Evolutionary conservation across 2,329 filamentous ascomycete genomes (phyloP).

Genomic region (Penicillium sp.): DNA sequence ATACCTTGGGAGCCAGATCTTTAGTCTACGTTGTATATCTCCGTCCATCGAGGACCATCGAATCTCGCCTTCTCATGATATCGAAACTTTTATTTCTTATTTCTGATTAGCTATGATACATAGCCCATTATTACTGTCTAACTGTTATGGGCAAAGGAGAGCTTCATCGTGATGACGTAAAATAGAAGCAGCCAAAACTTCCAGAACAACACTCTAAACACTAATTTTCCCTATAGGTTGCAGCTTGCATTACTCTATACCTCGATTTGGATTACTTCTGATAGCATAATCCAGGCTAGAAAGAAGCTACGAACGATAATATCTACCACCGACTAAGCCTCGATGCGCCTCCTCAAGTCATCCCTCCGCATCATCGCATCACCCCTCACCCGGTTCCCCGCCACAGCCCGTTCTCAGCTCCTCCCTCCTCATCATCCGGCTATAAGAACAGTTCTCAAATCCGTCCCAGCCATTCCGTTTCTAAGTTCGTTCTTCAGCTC

Average conservation of each 20-base stretch:
- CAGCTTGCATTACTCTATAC: not conserved
- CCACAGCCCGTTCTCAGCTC: conserved; percentile 21
- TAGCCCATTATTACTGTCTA: not conserved
- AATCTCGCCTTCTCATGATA: not conserved
- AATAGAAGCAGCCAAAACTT: not conserved
- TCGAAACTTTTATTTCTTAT: too few relatives aligned
- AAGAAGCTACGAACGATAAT: not conserved
- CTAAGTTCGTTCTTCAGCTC: conserved; percentile 75
- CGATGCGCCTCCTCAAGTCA: conserved; percentile 32
- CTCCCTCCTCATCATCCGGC: conserved; percentile 33
- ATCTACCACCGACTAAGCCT: conserved; percentile 10
- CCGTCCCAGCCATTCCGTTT: conserved; percentile 81
- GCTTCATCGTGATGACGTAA: conserved; percentile 1
- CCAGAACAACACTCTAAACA: not conserved
- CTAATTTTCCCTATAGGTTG: not conserved
- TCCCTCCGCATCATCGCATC: conserved; percentile 27
- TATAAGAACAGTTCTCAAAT: conserved; percentile 51
- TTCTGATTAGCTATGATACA: not conserved
- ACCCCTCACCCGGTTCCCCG: conserved; percentile 28
- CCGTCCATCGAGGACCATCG: not conserved
- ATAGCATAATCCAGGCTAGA: not conserved
- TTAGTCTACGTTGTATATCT: not conserved
- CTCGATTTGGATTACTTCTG: not conserved
- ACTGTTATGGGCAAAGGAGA: not conserved
- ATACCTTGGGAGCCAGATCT: not conserved